Evolutionary conservation across 1,139 yeast species (phyloP).

Genomic region (Zygosaccharomyces pseudobailii): DNA sequence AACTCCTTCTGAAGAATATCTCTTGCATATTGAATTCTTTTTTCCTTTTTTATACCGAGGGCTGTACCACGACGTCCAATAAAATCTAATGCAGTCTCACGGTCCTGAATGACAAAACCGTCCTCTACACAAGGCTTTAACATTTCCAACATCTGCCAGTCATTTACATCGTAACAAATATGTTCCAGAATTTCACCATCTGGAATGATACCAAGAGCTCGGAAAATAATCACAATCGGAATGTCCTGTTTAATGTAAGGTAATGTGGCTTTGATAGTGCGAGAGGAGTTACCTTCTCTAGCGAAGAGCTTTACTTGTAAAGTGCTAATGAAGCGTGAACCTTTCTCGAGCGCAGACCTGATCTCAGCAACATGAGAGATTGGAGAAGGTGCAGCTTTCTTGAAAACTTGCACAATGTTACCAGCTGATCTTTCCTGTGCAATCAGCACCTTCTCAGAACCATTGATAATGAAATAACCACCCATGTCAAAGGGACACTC

Average conservation of each 20-base stretch:
- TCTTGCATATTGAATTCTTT: conserved; percentile 96
- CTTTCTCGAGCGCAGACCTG: conserved; percentile 93
- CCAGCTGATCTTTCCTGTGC: conserved; percentile 99
- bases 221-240: conserved; percentile 92
- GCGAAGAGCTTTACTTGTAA: conserved; percentile 92
- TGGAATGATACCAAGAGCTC: conserved; percentile 97
- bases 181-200: conserved; percentile 98
- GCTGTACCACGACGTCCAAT: conserved; percentile 97
- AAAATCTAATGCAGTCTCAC: conserved; percentile 95
- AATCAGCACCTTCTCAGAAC: conserved; percentile 95
- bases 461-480: conserved; percentile 96
- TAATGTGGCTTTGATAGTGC: conserved; percentile 89
- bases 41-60: conserved; percentile 91
- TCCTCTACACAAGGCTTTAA: conserved; percentile 98
- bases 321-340: conserved; percentile 88
- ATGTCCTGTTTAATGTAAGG: conserved; percentile 96
- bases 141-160: conserved; percentile 99
- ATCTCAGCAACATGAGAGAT: conserved; percentile 95
- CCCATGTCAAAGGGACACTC: conserved; percentile 99
- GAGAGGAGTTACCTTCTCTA: conserved; percentile 67
- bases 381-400: conserved; percentile 96
- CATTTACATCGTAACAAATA: conserved; percentile 94
- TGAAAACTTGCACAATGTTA: conserved; percentile 95
- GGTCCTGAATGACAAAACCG: conserved; percentile 95
- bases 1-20: conserved; percentile 95